Evolutionary conservation across 192 early-diverging fungal genomes (phyloP).

Genomic region (Coemansia sp.): DNA sequence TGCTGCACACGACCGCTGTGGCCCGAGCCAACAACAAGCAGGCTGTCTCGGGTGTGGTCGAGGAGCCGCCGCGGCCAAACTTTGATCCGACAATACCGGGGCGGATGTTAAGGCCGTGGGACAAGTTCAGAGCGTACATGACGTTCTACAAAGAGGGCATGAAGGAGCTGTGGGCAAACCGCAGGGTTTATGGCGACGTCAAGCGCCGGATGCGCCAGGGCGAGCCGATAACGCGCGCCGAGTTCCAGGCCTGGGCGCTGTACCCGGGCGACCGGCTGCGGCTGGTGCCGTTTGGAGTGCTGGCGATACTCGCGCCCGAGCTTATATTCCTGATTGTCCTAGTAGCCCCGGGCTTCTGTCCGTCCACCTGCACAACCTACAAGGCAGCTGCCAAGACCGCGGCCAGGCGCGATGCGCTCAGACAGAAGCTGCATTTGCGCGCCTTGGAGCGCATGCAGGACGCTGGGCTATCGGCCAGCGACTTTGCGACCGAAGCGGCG

Average conservation of each 20-base stretch:
- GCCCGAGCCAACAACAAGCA: not conserved
- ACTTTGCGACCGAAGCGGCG: constrained; percentile 10
- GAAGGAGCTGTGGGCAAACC: constrained; percentile 33
- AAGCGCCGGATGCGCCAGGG: constrained; percentile 8
- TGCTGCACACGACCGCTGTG: constrained; percentile 1
- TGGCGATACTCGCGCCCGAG: constrained; percentile 31
- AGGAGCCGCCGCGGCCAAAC: not conserved
- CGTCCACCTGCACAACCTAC: constrained; percentile 39
- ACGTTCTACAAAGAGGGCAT: constrained; percentile 42
- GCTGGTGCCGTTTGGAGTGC: constrained; percentile 37
- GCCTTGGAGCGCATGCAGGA: constrained; percentile 17
- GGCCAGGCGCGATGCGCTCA: constrained; percentile 18
- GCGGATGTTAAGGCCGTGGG: constrained; percentile 16
- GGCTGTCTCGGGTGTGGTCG: not conserved
- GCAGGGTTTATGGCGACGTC: constrained; percentile 3
- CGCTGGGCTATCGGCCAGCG: constrained; percentile 5
- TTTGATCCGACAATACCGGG: constrained; percentile 44
- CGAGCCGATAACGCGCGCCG: constrained; percentile 15
- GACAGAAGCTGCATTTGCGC: constrained; percentile 8
- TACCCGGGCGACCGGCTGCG: constrained; percentile 29
- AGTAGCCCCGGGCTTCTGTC: constrained; percentile 33
- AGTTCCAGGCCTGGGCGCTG: constrained; percentile 28
- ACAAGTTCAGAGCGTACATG: constrained; percentile 32
- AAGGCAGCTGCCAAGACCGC: constrained; percentile 22
- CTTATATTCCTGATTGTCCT: constrained; percentile 27